Evolutionary conservation across 2,329 filamentous ascomycete genomes (phyloP).

Genomic region (Diaporthe vaccinii): DNA sequence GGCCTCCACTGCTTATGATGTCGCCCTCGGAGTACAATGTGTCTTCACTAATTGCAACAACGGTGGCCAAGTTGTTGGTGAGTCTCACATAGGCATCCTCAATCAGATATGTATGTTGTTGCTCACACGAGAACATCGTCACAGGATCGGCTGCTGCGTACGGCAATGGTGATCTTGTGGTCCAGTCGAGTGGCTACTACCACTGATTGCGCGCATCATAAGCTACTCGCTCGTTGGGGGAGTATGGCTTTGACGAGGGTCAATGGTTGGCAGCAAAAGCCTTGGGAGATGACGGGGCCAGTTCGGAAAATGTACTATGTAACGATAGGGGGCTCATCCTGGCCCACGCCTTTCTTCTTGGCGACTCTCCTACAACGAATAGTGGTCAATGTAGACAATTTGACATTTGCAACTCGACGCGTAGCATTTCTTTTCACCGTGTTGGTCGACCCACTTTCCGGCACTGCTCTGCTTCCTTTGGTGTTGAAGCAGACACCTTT

Average conservation of each 20-base stretch:
- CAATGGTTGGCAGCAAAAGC: neutral
- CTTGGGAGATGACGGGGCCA: neutral
- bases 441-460: too few relatives aligned
- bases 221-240: neutral
- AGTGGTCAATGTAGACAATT: neutral
- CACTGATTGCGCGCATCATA: neutral
- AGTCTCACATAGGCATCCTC: neutral
- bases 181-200: neutral
- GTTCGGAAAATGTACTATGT: neutral
- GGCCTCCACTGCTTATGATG: neutral
- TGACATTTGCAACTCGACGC: neutral
- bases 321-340: neutral
- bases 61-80: neutral
- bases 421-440: neutral
- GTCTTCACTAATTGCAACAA: neutral
- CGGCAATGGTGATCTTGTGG: neutral
- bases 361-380: neutral
- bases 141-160: conserved; percentile 4
- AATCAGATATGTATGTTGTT: neutral
- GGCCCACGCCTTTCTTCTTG: neutral
- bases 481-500: too few relatives aligned
- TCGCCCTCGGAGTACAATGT: neutral
- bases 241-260: neutral
- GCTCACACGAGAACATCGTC: neutral
- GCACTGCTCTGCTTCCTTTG: too few relatives aligned